phyloP scores from a whole-genome alignment of 2,329 filamentous ascomycete genomes.

The Graphiopsis chlorocephala region DNA sequence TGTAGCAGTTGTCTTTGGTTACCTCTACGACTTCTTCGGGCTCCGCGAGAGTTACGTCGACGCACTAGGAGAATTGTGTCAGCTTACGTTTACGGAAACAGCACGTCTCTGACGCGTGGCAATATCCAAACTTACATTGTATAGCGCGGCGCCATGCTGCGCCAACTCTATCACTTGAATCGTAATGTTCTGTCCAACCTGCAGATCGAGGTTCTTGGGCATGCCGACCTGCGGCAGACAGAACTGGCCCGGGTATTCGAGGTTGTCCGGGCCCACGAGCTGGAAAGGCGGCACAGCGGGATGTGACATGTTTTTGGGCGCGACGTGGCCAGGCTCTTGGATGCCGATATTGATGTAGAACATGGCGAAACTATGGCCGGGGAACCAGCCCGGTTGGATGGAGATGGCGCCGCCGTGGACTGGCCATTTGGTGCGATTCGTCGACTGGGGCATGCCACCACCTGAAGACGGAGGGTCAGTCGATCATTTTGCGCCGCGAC shows the following conservation, averaged over 20 bases:
- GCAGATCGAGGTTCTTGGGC: constrained; percentile 67
- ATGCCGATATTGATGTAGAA: constrained; percentile 91
- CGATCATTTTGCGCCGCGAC: not conserved
- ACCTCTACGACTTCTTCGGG: constrained; percentile 73
- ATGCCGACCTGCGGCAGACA: constrained; percentile 88
- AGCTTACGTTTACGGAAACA: not conserved
- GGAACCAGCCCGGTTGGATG: constrained; percentile 94
- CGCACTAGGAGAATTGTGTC: constrained; percentile 60
- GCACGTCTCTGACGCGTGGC: not conserved
- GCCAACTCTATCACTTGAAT: constrained; percentile 85
- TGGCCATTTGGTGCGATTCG: constrained; percentile 91
- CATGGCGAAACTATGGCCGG: constrained; percentile 76
- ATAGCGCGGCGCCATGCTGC: constrained; percentile 78
- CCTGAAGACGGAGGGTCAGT: constrained; percentile 52
- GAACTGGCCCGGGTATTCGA: constrained; percentile 75
- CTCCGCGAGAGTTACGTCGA: constrained; percentile 88
- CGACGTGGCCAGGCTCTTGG: constrained; percentile 42
- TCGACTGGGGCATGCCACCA: constrained; percentile 73
- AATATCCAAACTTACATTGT: constrained; percentile 60
- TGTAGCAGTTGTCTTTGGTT: constrained; percentile 82
- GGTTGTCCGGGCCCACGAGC: constrained; percentile 75
- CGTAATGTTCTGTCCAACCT: constrained; percentile 82
- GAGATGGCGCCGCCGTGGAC: constrained; percentile 80
- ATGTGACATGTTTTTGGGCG: constrained; percentile 83
- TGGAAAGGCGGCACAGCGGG: constrained; percentile 78